Conservation (phyloP, 2,329 filamentous ascomycete species). For the Pestalotiopsis fici region DNA sequence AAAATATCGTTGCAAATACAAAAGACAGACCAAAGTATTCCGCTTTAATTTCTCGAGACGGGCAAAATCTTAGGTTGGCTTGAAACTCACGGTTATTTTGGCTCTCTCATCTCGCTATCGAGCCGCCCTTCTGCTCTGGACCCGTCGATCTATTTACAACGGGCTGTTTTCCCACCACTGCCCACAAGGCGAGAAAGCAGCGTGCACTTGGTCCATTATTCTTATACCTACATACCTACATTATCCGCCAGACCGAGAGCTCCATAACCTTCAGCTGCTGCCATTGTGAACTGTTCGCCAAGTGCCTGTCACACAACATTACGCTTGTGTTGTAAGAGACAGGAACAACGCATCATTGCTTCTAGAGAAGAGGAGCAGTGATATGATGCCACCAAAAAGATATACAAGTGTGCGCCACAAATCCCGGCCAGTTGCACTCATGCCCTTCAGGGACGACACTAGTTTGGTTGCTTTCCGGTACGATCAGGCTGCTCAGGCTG, state of each 20-base stretch:
- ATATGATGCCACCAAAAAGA: constrained; percentile 37
- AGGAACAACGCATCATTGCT: background rate
- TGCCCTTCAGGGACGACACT: constrained; percentile 48
- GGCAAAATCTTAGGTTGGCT: background rate
- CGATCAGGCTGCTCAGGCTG: constrained; percentile 59
- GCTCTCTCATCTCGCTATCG: background rate
- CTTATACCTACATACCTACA: background rate
- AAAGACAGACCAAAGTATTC: background rate
- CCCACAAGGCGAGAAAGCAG: background rate
- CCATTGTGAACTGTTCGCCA: background rate
- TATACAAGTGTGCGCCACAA: constrained; percentile 45
- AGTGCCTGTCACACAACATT: background rate
- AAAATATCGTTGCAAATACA: background rate
- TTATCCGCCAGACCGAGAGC: background rate
- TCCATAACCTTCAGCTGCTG: background rate
- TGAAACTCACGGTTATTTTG: background rate
- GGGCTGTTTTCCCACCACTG: background rate
- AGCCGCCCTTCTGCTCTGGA: background rate
- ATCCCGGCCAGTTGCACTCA: constrained; percentile 35
- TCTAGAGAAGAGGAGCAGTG: background rate
- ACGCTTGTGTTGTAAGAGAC: background rate
- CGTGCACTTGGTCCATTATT: background rate
- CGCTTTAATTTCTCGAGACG: background rate
- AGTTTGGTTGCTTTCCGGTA: constrained; percentile 58
- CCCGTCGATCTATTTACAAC: background rate